Conservation (phyloP, 108 stramenopile species). For the Parmales sp. region DNA sequence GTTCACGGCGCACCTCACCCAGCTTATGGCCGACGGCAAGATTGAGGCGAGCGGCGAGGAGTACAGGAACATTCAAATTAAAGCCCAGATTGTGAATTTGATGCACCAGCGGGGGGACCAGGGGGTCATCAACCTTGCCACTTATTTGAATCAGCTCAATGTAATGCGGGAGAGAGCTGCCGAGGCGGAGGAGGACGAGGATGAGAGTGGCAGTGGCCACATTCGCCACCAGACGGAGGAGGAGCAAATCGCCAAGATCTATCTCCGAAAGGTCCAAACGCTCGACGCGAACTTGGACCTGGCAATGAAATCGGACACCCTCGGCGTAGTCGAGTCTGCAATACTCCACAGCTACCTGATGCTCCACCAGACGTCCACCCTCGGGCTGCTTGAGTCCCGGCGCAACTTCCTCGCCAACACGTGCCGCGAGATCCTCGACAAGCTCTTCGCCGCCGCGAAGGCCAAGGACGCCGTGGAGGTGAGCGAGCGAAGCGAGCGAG, state of each 20-base stretch:
- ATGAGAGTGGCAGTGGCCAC: too few relatives aligned
- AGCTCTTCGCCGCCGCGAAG: slow-evolving; percentile 2
- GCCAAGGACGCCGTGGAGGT: neutral
- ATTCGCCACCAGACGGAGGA: too few relatives aligned
- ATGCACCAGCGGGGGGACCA: neutral
- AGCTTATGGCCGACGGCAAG: neutral
- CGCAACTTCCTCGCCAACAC: neutral
- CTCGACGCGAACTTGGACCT: neutral
- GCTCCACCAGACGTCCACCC: neutral
- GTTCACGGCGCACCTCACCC: neutral
- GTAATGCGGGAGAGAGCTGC: neutral
- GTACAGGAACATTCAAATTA: slow-evolving; percentile 3
- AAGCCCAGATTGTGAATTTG: neutral
- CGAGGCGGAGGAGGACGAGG: neutral
- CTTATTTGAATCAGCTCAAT: neutral
- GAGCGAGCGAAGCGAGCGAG: too few relatives aligned
- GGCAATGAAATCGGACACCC: neutral
- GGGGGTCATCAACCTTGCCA: neutral
- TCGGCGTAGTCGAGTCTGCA: neutral
- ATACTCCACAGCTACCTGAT: neutral
- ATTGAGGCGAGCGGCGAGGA: neutral
- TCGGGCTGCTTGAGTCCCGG: neutral
- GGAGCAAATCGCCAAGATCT: neutral
- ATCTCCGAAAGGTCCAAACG: neutral
- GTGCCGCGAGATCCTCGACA: neutral